These are phyloP conservation scores for Amphichorda felina DNA, from an alignment of 2,329 filamentous ascomycete species.

Conservation along the genomic window DNA sequence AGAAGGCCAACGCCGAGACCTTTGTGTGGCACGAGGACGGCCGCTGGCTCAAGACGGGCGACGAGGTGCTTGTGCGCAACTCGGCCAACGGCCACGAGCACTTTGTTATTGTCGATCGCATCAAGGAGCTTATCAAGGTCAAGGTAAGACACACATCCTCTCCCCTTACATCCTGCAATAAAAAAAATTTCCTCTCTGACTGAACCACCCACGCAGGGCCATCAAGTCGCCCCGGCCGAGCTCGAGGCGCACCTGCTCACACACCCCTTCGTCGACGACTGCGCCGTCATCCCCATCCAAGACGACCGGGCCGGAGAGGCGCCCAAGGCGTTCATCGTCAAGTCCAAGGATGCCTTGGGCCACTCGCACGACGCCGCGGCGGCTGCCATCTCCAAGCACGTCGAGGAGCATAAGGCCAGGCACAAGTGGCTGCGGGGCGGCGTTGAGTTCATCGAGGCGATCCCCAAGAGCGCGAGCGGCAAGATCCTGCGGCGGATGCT, in stretches of 20 bases:
- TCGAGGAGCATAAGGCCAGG: conserved; percentile 50
- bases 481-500: conserved; percentile 58
- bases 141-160: conserved; percentile 33
- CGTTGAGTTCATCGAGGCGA: conserved; percentile 47
- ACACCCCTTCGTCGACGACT: conserved; percentile 58
- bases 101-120: conserved; percentile 67
- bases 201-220: conserved; percentile 30
- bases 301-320: conserved; percentile 43
- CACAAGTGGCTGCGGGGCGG: conserved; percentile 54
- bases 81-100: conserved; percentile 58
- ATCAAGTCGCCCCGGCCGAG: conserved; percentile 68
- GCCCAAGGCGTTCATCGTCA: conserved; percentile 49
- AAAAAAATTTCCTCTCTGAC: neutral
- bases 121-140: conserved; percentile 57
- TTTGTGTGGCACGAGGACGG: conserved; percentile 52
- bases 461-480: conserved; percentile 60
- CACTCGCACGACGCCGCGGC: conserved; percentile 38
- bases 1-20: conserved; percentile 65
- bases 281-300: conserved; percentile 58
- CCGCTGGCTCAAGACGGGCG: conserved; percentile 67
- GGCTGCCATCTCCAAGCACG: conserved; percentile 40
- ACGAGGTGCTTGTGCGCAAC: conserved; percentile 59
- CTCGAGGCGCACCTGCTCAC: conserved; percentile 62
- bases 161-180: neutral
- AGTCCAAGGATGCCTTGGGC: conserved; percentile 22